Evolutionary conservation across 352 stramenopile genomes (phyloP).

Genomic region (Pythium rishiriense): DNA sequence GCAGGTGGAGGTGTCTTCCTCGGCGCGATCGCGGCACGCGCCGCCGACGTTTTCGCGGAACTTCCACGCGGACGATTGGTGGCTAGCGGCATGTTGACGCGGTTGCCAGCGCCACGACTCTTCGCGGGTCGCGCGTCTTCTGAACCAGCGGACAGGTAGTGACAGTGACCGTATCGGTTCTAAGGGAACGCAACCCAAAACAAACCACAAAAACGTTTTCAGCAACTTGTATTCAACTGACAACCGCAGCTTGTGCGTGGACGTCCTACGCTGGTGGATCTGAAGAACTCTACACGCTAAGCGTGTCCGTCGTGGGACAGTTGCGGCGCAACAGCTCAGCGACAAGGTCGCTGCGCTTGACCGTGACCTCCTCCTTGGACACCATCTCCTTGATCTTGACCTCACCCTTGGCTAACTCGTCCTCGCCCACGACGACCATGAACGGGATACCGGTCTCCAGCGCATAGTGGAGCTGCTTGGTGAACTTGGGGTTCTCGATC

Average conservation of each 20-base stretch:
- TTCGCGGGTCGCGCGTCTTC: background rate
- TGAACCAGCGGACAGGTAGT: too few relatives aligned
- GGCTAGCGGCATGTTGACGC: constrained; percentile 4
- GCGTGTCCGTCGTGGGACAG: constrained; percentile 66
- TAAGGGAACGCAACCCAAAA: background rate
- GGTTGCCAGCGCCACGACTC: background rate
- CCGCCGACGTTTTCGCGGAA: background rate
- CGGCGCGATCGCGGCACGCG: background rate
- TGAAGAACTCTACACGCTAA: constrained; percentile 79
- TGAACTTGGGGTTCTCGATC: constrained; percentile 96
- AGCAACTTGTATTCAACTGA: too few relatives aligned
- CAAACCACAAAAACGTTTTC: background rate
- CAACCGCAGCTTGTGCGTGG: too few relatives aligned
- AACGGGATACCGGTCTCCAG: constrained; percentile 95
- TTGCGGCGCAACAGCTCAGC: constrained; percentile 67
- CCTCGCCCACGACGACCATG: constrained; percentile 97
- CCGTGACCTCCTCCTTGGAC: constrained; percentile 90
- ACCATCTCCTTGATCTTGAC: constrained; percentile 98
- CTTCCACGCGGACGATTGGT: background rate
- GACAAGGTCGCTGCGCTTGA: constrained; percentile 72
- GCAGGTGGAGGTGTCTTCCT: background rate
- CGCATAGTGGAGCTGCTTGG: constrained; percentile 96
- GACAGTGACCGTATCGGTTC: too few relatives aligned
- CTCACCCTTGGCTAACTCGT: constrained; percentile 92
- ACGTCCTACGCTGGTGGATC: too few relatives aligned